Evolutionary conservation across 805 yeast species (phyloP).

Genomic region (Candida namnaoensis): DNA sequence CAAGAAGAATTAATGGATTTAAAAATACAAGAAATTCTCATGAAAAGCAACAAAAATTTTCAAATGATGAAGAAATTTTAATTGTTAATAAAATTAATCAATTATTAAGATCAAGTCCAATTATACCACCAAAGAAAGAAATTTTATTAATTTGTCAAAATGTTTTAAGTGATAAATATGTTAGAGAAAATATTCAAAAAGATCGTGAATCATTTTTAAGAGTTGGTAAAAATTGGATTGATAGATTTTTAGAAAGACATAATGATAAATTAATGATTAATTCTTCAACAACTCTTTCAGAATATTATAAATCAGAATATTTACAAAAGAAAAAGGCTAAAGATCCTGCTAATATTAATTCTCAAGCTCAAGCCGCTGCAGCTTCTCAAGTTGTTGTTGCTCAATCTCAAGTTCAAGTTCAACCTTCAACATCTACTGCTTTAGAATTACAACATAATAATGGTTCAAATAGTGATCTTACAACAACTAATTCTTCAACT

Average conservation of each 20-base stretch:
- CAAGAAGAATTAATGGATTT: slow-evolving; percentile 20
- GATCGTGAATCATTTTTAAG: slow-evolving; percentile 9
- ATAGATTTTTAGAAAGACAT: slow-evolving; percentile 19
- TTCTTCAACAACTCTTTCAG: slow-evolving; percentile 12
- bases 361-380: too few relatives aligned
- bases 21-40: slow-evolving; percentile 20
- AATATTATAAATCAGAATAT: slow-evolving; percentile 18
- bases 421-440: too few relatives aligned
- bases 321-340: slow-evolving; percentile 15
- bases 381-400: too few relatives aligned
- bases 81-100: slow-evolving; percentile 13
- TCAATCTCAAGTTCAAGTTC: too few relatives aligned
- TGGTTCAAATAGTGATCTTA: too few relatives aligned
- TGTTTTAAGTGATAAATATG: slow-evolving; percentile 14
- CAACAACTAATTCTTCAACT: too few relatives aligned
- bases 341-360: slow-evolving; percentile 2
- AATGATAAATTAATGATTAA: slow-evolving; percentile 16
- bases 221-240: slow-evolving; percentile 22
- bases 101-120: slow-evolving; percentile 9
- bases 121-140: slow-evolving; percentile 17
- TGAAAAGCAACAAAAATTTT: slow-evolving; percentile 20
- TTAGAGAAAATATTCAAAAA: slow-evolving; percentile 5
- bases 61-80: slow-evolving; percentile 16
- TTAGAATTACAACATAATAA: too few relatives aligned
- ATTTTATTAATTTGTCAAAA: slow-evolving; percentile 15